phyloP scores from a whole-genome alignment of 225 moss, liverwort and hornwort species.

The Lunularia cruciata region DNA sequence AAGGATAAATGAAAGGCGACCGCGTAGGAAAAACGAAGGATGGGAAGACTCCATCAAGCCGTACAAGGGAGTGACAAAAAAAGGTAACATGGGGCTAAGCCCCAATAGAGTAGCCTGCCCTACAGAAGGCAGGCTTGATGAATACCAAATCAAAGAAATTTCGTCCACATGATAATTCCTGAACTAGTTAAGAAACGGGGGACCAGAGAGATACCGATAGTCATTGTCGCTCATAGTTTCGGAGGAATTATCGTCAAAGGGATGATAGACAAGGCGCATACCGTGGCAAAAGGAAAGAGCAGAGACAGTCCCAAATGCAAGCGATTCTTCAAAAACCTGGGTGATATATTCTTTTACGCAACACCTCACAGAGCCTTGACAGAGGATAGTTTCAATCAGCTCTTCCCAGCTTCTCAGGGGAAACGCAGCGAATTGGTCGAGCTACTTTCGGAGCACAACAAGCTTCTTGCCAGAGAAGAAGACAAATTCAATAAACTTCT shows the following conservation, averaged over 20 bases:
- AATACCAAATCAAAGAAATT: neutral
- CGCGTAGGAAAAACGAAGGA: too few relatives aligned
- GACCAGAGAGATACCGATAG: neutral
- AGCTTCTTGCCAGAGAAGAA: too few relatives aligned
- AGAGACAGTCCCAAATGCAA: neutral
- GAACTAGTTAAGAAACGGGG: neutral
- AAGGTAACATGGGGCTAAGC: too few relatives aligned
- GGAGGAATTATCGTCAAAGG: neutral
- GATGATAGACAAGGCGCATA: neutral
- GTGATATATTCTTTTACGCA: neutral
- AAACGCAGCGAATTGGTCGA: too few relatives aligned
- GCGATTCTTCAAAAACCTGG: neutral
- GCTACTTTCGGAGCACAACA: too few relatives aligned
- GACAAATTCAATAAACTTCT: too few relatives aligned
- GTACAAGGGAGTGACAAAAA: too few relatives aligned
- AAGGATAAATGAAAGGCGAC: too few relatives aligned
- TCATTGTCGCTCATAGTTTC: neutral
- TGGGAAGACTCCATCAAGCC: too few relatives aligned
- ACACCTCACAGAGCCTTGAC: neutral
- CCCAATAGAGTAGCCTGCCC: too few relatives aligned
- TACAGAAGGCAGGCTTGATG: neutral
- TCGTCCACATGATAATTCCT: neutral
- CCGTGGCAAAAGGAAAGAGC: neutral
- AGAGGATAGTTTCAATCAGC: neutral
- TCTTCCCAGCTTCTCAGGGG: too few relatives aligned